Base-by-base conservation (phyloP, 1,284 basidiomycete species). In the Hemileia vastatrix region DNA sequence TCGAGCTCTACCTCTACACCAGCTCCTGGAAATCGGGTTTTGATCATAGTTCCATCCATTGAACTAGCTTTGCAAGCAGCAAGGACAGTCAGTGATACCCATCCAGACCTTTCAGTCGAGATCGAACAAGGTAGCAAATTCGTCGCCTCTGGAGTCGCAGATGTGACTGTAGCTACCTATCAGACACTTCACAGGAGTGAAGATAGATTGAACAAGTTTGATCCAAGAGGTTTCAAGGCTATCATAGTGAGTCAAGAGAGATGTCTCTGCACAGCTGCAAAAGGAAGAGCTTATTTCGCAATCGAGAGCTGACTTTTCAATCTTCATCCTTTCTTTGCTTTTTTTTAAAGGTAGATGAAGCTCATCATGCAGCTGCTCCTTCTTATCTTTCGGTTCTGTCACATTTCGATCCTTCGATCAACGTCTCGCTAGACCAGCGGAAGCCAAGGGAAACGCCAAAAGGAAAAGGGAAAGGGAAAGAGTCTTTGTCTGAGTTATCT, bases 101-200 rank as follows among this genome's bases (percentile, higher is more conserved):
- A 86, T 67, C 89, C 90, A 0, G 73, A 83, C 5, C 86, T 87
- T 81, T 81, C 77, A 6, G 86, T 97, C 6, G 93, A 97, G 76
- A 87, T 97, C 55, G 94, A 97, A 75, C 94, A 97, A 77, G 89
- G 90, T 2, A 70, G 72, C 11, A 86, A n/a, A n/a, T n/a, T 88
- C 67, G 81, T 79, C 51, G 91, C 92, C 1, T 83, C 83, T 21
- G 93, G 93, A 1, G 63, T 73, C 5, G 92, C 93, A 32, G 91
- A 96, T 72, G 83, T 96, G 84, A n/a, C n/a, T n/a, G n/a, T n/a
- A n/a, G 92, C 91, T 3, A 96, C 92, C 1, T 92, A 90, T 71
- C 92, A 95, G 76, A 94, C 90, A 0, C 79, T 96, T 3, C 79
- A 84, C 11, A 84, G 83, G 55, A 75, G 80, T 1, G n/a, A n/a